These are phyloP conservation scores for Capsella bursapastoris DNA, from an alignment of 345 rosid genomes.

Conservation along the genomic window DNA sequence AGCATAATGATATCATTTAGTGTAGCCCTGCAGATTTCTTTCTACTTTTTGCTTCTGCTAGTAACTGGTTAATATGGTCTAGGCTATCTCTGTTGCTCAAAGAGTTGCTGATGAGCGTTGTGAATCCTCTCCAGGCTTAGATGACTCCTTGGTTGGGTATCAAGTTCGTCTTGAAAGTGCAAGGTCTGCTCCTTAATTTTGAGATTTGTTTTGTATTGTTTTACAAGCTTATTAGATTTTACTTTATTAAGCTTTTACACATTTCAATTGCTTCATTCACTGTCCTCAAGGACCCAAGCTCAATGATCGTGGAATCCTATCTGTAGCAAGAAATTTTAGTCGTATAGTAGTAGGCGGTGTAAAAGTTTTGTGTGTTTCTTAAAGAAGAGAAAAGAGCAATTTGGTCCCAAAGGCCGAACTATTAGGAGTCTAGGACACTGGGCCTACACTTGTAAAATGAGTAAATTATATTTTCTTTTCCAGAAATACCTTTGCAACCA, in stretches of 20 bases:
- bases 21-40: slow-evolving; percentile 12
- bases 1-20: slow-evolving; percentile 9
- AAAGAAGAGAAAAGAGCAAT: too few species aligned
- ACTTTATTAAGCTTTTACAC: not conserved
- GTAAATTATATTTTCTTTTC: too few species aligned
- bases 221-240: not conserved
- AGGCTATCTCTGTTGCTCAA: slow-evolving; percentile 99
- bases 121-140: slow-evolving; percentile 83
- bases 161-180: slow-evolving; percentile 98
- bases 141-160: slow-evolving; percentile 91
- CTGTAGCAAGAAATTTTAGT: too few species aligned
- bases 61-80: slow-evolving; percentile 41
- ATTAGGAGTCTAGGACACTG: too few species aligned
- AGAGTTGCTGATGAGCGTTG: slow-evolving; percentile 95
- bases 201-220: not conserved
- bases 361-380: too few species aligned
- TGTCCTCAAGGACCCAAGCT: too few species aligned
- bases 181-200: slow-evolving; percentile 54
- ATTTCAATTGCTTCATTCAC: slow-evolving; percentile 14
- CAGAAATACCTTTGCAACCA: too few species aligned
- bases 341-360: too few species aligned
- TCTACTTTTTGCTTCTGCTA: slow-evolving; percentile 14
- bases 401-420: too few species aligned
- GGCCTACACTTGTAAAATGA: too few species aligned
- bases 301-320: too few species aligned